Evolutionary conservation across 306 rosid genomes (phyloP).

Genomic region (Cicer chorassanicum): DNA sequence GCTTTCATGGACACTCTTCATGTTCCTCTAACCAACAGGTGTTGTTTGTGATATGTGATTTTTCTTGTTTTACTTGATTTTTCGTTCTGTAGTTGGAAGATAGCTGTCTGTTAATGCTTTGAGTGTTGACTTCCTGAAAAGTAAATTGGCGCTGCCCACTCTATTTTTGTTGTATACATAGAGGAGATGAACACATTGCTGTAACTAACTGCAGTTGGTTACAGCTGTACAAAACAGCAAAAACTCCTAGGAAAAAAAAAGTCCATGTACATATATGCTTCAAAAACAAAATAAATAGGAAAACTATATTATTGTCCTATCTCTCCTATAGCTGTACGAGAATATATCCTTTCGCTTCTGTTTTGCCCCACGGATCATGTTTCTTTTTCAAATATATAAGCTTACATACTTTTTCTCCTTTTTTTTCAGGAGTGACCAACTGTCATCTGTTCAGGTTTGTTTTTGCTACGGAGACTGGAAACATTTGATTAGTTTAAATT

Average conservation of each 20-base stretch:
- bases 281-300: neutral
- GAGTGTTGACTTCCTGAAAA: neutral
- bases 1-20: conserved; percentile 85
- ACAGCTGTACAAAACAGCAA: neutral
- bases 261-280: neutral
- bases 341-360: neutral
- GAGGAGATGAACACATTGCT: neutral
- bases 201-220: neutral
- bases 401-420: conserved; percentile 20
- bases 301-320: neutral
- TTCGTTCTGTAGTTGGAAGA: conserved; percentile 23
- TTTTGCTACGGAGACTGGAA: conserved; percentile 23
- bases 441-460: conserved; percentile 66
- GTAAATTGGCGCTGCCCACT: neutral
- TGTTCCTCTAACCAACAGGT: conserved; percentile 69
- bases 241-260: neutral
- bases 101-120: neutral
- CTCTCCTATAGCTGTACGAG: neutral
- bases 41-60: conserved; percentile 5
- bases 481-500: neutral
- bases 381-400: neutral
- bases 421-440: conserved; percentile 63
- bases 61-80: conserved; percentile 12
- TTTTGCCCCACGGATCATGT: conserved; percentile 9
- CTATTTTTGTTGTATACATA: neutral